Conservation (phyloP, 306 rosid species). For the Inga laurina region DNA sequence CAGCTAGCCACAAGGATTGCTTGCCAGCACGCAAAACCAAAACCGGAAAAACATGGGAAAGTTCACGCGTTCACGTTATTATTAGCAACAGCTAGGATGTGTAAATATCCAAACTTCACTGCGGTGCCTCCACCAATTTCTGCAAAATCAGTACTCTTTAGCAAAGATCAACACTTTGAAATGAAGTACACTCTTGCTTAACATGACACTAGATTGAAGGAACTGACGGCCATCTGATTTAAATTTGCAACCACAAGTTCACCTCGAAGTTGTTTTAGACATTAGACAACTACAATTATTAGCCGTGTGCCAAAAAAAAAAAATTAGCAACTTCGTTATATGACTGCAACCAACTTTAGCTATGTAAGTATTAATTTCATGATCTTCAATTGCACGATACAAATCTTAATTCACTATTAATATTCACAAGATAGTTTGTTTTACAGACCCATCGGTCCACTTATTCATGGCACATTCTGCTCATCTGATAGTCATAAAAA, state of each 20-base stretch:
- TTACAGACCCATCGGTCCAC: neutral
- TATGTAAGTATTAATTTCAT: neutral
- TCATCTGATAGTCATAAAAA: neutral
- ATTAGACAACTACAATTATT: neutral
- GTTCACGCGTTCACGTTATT: conserved; percentile 59
- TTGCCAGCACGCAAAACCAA: conserved; percentile 38
- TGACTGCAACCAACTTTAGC: neutral
- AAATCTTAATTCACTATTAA: neutral
- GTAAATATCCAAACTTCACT: conserved; percentile 43
- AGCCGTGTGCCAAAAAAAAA: neutral
- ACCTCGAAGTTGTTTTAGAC: neutral
- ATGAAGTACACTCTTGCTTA: neutral
- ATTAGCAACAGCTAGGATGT: conserved; percentile 33
- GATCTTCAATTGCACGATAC: neutral
- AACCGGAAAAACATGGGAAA: conserved; percentile 30
- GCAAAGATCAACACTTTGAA: conserved; percentile 23
- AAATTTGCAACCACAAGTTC: neutral
- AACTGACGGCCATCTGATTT: neutral
- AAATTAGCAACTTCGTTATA: neutral
- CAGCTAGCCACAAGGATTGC: conserved; percentile 36
- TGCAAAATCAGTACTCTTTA: conserved; percentile 47
- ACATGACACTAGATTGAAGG: neutral
- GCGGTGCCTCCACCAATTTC: conserved; percentile 61
- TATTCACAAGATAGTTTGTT: neutral
- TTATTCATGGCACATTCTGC: neutral